Base-by-base conservation (phyloP, 495 filamentous ascomycete genomes). In the Patellaria atrata region DNA sequence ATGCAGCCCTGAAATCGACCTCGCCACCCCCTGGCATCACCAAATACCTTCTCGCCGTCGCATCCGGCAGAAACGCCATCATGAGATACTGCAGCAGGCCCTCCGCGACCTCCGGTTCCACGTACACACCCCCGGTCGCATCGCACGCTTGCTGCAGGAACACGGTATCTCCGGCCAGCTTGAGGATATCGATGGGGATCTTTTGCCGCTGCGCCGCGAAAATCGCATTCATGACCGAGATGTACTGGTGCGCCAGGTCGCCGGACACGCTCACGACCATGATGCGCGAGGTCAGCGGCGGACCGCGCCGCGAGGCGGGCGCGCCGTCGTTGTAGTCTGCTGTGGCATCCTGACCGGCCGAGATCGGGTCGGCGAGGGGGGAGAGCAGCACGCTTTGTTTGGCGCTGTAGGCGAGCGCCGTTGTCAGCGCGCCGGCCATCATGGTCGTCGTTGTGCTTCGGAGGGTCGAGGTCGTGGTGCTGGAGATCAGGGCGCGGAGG, bases 191-290 rank as follows among this genome's bases (percentile, higher is more conserved):
- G 53, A 97, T 81, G 10, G 89, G 80, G 40, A 96, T 82, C 41
- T 66, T 67, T 32, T 82, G 62, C 34, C 86, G 77, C 45, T 82
- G 83, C 40, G 86, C 85, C 7, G 89, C 91, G 57, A 97, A 97
- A 25, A 94, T 92, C 44, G 74, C 68, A 61, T 96, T 97, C 86
- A 96, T 97, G 30, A 94, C 79, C 1, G 87, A 81, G 37, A 96
- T 94, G 60, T 97, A 97, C 54, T 94, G 86, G 20, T 77, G 70
- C 0, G 87, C 76, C 3, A 84, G 67, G 58, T 82, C 79, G 41
- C 79, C 78, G 16, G 81, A 83, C 20, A 85, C 82, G 30, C 77
- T 83, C 24, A 97, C 55, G 34, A 61, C 47, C 14, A 60, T 47
- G 48, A 96, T 92, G 25, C 91, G 79, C n/a, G 78, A 92, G 57